phyloP scores from a whole-genome alignment of 192 early-diverging fungal genomes.

The Endogone sp. region DNA sequence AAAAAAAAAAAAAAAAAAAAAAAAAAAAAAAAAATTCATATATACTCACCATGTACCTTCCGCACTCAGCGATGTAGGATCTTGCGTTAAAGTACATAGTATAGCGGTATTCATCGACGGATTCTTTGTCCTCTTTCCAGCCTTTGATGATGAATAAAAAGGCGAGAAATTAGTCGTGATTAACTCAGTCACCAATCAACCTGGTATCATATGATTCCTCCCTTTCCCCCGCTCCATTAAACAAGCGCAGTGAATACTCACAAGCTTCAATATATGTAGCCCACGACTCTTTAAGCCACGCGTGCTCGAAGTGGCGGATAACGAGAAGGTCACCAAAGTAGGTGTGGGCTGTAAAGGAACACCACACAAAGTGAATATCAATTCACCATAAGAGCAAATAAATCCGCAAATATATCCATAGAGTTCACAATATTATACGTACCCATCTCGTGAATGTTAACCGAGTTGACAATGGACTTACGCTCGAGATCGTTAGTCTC shows the following conservation, averaged over 20 bases:
- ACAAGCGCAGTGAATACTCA: neutral
- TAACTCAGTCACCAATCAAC: no score
- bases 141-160: constrained; percentile 21
- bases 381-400: no score
- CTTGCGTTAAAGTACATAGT: constrained; percentile 27
- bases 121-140: constrained; percentile 29
- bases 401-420: no score
- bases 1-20: no score
- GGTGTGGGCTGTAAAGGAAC: constrained; percentile 27
- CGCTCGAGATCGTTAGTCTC: constrained; percentile 24
- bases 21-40: neutral
- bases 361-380: no score
- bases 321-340: constrained; percentile 55
- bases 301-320: constrained; percentile 57
- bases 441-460: constrained; percentile 56
- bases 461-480: constrained; percentile 25
- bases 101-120: constrained; percentile 29
- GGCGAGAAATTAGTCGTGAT: constrained; percentile 3
- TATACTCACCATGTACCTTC: constrained; percentile 13
- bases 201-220: no score
- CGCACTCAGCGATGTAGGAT: constrained; percentile 14
- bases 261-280: constrained; percentile 42
- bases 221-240: no score
- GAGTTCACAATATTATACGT: no score
- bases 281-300: constrained; percentile 57